Conservation (phyloP, 2,329 filamentous ascomycete species). For the Cladobotryum mycophilum region DNA sequence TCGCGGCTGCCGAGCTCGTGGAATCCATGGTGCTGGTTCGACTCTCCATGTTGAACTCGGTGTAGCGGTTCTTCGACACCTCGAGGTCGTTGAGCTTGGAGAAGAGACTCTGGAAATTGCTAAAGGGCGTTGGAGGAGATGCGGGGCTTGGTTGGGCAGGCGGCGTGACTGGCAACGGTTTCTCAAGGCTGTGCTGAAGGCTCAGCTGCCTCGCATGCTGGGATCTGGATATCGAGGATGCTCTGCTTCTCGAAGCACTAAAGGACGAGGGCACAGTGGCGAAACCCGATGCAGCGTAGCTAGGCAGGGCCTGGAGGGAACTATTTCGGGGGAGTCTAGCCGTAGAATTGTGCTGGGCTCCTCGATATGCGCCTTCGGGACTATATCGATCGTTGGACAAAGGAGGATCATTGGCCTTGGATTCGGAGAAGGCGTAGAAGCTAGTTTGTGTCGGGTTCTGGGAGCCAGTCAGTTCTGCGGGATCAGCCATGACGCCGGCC, state of each 20-base stretch:
- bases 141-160: conserved; percentile 19
- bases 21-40: conserved; percentile 47
- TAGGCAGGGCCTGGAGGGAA: conserved; percentile 22
- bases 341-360: conserved; percentile 41
- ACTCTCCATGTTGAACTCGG: conserved; percentile 30
- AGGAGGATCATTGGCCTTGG: conserved; percentile 35
- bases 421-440: conserved; percentile 37
- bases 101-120: conserved; percentile 21
- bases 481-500: conserved; percentile 21
- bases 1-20: conserved; percentile 24
- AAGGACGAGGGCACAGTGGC: conserved; percentile 1
- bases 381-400: conserved; percentile 26
- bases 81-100: conserved; percentile 21
- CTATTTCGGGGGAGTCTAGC: conserved; percentile 39
- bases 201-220: conserved; percentile 49
- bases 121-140: conserved; percentile 27
- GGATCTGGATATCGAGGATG: conserved; percentile 15
- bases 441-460: conserved; percentile 25
- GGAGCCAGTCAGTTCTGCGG: conserved; percentile 25
- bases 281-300: neutral
- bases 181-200: conserved; percentile 51
- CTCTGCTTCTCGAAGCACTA: conserved; percentile 5
- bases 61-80: conserved; percentile 5
- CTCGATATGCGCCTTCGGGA: conserved; percentile 47
- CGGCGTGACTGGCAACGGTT: conserved; percentile 50